phyloP scores from a whole-genome alignment of 495 filamentous ascomycete species.

The Neurospora terricola region DNA sequence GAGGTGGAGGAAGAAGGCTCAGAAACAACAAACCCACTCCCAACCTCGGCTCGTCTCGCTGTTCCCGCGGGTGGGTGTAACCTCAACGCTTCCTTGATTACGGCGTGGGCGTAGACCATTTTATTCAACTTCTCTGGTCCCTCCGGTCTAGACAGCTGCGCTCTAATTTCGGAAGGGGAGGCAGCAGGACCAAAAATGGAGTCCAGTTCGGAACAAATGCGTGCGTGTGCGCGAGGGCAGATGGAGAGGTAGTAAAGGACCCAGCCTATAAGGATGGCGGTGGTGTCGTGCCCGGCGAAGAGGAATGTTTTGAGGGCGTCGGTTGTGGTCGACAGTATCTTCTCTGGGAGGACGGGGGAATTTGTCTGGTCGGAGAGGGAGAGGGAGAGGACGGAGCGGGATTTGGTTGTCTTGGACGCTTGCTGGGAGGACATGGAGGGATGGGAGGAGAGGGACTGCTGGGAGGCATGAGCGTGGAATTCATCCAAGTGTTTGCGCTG shows the following conservation, averaged over 20 bases:
- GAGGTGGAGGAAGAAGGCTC: too few species aligned
- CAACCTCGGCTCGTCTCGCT: slow-evolving; percentile 24
- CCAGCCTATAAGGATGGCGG: slow-evolving; percentile 29
- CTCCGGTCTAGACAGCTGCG: slow-evolving; percentile 5
- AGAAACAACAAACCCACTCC: slow-evolving; percentile 12
- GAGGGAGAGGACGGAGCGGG: slow-evolving; percentile 24
- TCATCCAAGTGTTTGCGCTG: slow-evolving; percentile 15
- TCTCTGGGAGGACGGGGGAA: slow-evolving; percentile 6
- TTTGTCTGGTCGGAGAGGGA: slow-evolving; percentile 10
- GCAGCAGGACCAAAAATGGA: slow-evolving; percentile 23
- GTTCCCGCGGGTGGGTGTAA: slow-evolving; percentile 34
- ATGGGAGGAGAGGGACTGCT: neutral
- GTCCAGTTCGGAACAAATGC: slow-evolving; percentile 38
- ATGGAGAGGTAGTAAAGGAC: slow-evolving; percentile 36
- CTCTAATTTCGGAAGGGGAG: slow-evolving; percentile 13
- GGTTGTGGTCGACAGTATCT: slow-evolving; percentile 11
- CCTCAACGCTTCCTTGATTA: slow-evolving; percentile 44
- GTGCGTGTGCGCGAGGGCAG: slow-evolving; percentile 28
- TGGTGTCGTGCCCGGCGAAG: slow-evolving; percentile 43
- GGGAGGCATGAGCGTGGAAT: neutral
- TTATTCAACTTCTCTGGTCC: slow-evolving; percentile 36
- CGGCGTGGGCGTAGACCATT: slow-evolving; percentile 35
- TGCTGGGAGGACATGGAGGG: neutral
- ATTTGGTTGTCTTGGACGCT: neutral
- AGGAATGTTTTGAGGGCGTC: slow-evolving; percentile 37